A percentile compares a stretch with the other conserved stretches of the same genome.
These are phyloP conservation scores for Mrakia gelida DNA, from an alignment of 768 basidiomycete genomes.

Conservation along the genomic window DNA sequence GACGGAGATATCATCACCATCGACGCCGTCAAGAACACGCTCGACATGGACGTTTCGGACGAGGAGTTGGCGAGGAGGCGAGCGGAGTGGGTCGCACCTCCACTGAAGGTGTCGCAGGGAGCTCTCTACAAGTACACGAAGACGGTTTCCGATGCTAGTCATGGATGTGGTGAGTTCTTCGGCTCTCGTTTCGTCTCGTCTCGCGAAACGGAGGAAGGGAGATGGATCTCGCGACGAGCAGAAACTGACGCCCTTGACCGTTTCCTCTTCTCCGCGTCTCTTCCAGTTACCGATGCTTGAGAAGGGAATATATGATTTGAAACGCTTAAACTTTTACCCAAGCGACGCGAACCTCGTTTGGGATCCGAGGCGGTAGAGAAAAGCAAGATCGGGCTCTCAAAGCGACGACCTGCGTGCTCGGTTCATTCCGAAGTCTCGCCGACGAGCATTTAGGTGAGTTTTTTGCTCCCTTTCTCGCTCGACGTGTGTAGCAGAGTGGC, in stretches of 20 bases:
- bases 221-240: background rate
- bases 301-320: background rate
- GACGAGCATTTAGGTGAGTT: no score
- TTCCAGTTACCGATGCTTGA: background rate
- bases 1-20: slow-evolving; percentile 85
- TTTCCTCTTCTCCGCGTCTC: no score
- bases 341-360: background rate
- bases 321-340: background rate
- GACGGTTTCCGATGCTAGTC: slow-evolving; percentile 78
- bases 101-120: slow-evolving; percentile 68
- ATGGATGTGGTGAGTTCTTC: slow-evolving; percentile 59
- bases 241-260: background rate
- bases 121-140: slow-evolving; percentile 72
- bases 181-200: background rate
- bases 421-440: no score
- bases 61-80: slow-evolving; percentile 73
- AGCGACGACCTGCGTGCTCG: no score
- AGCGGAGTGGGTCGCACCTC: slow-evolving; percentile 72
- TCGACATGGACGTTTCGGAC: slow-evolving; percentile 65
- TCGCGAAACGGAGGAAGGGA: no score
- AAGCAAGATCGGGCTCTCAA: no score
- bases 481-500: no score
- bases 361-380: no score
- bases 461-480: no score
- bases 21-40: slow-evolving; percentile 79